Base-by-base conservation (phyloP, 768 basidiomycete genomes). In the Gautieria morchelliformis region DNA sequence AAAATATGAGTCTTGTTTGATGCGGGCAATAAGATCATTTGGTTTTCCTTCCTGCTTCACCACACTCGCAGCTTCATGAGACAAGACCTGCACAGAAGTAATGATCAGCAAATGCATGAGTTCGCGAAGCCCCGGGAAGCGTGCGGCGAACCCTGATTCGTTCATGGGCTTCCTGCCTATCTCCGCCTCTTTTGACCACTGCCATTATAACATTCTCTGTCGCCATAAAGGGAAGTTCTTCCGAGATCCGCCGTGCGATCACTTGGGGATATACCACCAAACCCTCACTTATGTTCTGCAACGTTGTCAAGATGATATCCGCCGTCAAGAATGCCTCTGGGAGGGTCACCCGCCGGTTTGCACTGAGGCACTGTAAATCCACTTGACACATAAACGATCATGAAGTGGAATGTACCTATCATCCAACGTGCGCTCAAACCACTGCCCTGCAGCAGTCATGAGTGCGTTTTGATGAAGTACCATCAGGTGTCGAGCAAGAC, bases 131-230 rank as follows among this genome's bases (percentile, higher is more conserved):
- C n/a, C n/a, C n/a, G n/a, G n/a, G n/a, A n/a, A 35, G 33, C 6
- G 33, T 35, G 11, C 6, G 33, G 11, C 33, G 11, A 35, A 89
- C 89, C n/a, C n/a, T n/a, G n/a, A n/a, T n/a, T n/a, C n/a, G n/a
- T n/a, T n/a, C n/a, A n/a, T n/a, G n/a, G n/a, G 92, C 92, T 71
- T 92, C 93, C 68, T 98, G 96, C 35, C 96, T 80, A 71, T 98
- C 95, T 1, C 94, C 95, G 22, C 92, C 92, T 51, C 81, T 83
- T 71, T 90, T 96, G 61, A 98, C 96, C 44, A 99, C 82, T 1
- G 93, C 93, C 96, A 99, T 98, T 73, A 98, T 98, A 71, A 99
- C 80, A 70, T 99, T 99, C 72, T 99, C 96, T 1, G 96, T 99
- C 5, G 95, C 93, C 96, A 99, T 98, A 80, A 98, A 98, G 1